Evolutionary conservation across 1,284 basidiomycete genomes (phyloP), one percentile per base, ranked within the genome.

Genomic region (Erythrobasidium hasegawianum): DNA sequence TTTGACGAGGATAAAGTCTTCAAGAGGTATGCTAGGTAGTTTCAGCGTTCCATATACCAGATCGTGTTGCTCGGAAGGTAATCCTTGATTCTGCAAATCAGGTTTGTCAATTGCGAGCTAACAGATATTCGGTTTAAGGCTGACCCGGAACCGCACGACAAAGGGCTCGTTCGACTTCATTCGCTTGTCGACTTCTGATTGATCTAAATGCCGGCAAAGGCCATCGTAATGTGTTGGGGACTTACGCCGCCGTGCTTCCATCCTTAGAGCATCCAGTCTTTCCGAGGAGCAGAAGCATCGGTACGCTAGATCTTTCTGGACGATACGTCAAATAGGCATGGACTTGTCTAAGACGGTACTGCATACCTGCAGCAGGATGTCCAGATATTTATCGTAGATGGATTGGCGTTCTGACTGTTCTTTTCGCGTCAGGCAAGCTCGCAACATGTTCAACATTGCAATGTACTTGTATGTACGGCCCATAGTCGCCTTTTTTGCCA

Each of bases 1-100:
- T 78, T 98, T 98, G 70, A 97, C 80, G 1, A 99, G 80, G 59
- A 98, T 85, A 11, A 93, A 92, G 76, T 99, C 95, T 33, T 94
- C 96, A 10, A 86, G 69, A 18, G 71, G 68, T 9, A 77, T 72
- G 22, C 73, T 70, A 13, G 74, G 72, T 66, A 93, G 89, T 64
- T 82, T 84, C 22, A 91, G 77, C 11, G 79, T 71, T 2, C 88
- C 88, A 75, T 93, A 95, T 4, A 95, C 85, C 3, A 91, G 78
- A 61, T 68, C 59, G 18, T 59, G 26, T 14, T 38, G 50, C 18
- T 57, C 57, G 41, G 38, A 50, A 2, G 68, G 56, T 2, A 55
- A 49, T 1, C 61, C 54, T 38, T 33, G 55, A 24, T 64, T 64
- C 67, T 68, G 56, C n/a, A 27, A n/a, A n/a, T n/a, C n/a, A n/a